A percentile compares a stretch with the other conserved stretches of the same genome.
Evolutionary conservation across 371 early-diverging fungal species (phyloP).

Genomic region (Choanephora cucurbitarum): DNA sequence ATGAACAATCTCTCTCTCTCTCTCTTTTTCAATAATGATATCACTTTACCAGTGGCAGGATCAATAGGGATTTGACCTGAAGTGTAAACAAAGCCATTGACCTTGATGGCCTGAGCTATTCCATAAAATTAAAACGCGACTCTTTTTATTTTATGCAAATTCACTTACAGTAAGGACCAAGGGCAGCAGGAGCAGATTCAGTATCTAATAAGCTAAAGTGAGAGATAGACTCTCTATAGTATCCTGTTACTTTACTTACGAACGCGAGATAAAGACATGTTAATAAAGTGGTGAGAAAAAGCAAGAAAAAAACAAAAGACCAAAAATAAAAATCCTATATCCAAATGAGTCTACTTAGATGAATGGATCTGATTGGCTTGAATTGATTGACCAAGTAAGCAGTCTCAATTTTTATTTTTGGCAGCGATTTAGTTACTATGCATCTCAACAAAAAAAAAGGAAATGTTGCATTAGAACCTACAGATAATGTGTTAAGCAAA

Average conservation of each 20-base stretch:
- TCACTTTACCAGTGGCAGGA: slow-evolving; percentile 51
- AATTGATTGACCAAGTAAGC: too few species aligned
- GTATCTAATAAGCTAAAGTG: slow-evolving; percentile 4
- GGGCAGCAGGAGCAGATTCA: slow-evolving; percentile 26
- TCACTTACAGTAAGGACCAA: slow-evolving; percentile 28
- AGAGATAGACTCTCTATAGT: background rate
- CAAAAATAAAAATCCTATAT: background rate
- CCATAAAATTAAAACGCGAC: background rate
- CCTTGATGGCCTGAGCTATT: slow-evolving; percentile 79
- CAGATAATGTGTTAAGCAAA: too few species aligned
- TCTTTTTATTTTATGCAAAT: background rate
- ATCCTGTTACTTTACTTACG: slow-evolving; percentile 8
- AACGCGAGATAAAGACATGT: slow-evolving; percentile 21
- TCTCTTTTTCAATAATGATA: background rate
- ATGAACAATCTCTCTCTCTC: background rate
- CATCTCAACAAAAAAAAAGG: too few species aligned
- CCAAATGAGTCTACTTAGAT: background rate
- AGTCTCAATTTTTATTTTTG: too few species aligned
- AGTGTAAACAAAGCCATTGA: slow-evolving; percentile 83
- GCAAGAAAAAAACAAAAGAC: slow-evolving; percentile 1
- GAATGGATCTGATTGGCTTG: background rate
- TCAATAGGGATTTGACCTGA: slow-evolving; percentile 81
- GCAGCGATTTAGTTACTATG: background rate
- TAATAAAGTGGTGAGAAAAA: background rate
- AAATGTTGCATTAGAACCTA: too few species aligned